These are phyloP conservation scores for Lentinula aciculospora DNA, from an alignment of 768 basidiomycete species.

Conservation along the genomic window DNA sequence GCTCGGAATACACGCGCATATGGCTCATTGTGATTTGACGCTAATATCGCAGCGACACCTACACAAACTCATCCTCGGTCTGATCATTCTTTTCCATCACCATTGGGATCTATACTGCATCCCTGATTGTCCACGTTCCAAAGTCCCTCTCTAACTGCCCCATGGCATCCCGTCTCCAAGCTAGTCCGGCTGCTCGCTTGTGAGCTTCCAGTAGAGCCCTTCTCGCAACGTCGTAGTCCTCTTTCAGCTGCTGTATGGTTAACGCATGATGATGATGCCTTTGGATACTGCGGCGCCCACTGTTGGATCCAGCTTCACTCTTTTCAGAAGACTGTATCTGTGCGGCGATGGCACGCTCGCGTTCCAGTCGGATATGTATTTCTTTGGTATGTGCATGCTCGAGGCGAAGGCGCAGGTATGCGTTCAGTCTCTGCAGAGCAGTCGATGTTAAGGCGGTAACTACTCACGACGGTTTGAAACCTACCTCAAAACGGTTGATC, in stretches of 20 bases:
- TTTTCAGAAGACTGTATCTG: background rate
- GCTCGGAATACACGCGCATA: too few species aligned
- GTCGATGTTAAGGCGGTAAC: background rate
- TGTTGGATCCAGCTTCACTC: background rate
- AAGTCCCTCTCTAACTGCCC: background rate
- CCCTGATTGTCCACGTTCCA: constrained; percentile 1
- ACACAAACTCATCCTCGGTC: too few species aligned
- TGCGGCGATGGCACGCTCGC: background rate
- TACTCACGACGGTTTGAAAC: background rate
- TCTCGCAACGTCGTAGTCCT: background rate
- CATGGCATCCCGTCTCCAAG: constrained; percentile 3
- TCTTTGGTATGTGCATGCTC: background rate
- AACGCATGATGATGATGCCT: background rate
- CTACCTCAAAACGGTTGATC: constrained; percentile 1
- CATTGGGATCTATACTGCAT: background rate
- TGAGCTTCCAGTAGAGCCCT: constrained; percentile 1
- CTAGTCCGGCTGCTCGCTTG: background rate
- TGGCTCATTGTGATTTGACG: background rate
- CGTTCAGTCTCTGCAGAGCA: background rate
- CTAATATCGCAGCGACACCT: too few species aligned
- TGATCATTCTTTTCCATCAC: background rate
- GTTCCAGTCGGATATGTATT: background rate
- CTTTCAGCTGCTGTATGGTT: background rate
- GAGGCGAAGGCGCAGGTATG: background rate
- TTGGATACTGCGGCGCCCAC: background rate